phyloP scores from a whole-genome alignment of 2,329 filamentous ascomycete species.

The Alternaria brassicae region DNA sequence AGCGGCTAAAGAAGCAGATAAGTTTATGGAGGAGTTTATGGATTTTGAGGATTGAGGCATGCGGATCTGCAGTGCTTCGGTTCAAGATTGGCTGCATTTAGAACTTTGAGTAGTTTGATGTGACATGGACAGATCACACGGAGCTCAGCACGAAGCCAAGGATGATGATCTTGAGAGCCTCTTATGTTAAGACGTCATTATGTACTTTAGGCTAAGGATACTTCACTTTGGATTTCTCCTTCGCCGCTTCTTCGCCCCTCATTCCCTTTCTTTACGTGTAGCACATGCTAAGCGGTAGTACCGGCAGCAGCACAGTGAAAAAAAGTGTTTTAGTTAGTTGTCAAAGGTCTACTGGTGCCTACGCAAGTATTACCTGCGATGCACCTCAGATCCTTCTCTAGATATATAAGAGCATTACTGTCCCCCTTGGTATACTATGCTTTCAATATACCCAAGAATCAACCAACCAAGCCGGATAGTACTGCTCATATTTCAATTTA shows the following conservation, averaged over 20 bases:
- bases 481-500: neutral
- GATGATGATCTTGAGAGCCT: neutral
- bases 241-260: neutral
- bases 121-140: neutral
- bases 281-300: neutral
- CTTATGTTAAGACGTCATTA: neutral
- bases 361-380: neutral
- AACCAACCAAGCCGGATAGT: neutral
- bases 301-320: neutral
- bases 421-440: neutral
- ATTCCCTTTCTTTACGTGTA: neutral
- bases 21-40: constrained; percentile 13
- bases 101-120: neutral
- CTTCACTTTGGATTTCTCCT: neutral
- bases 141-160: neutral
- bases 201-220: neutral
- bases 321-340: neutral
- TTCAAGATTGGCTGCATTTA: neutral
- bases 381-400: neutral
- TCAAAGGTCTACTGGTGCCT: neutral
- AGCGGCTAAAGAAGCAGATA: neutral
- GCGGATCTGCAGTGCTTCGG: neutral
- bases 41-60: constrained; percentile 7
- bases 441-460: neutral
- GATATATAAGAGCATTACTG: neutral